These are phyloP conservation scores for Phytophthora crassamura DNA, from an alignment of 352 stramenopile species.

Conservation along the genomic window DNA sequence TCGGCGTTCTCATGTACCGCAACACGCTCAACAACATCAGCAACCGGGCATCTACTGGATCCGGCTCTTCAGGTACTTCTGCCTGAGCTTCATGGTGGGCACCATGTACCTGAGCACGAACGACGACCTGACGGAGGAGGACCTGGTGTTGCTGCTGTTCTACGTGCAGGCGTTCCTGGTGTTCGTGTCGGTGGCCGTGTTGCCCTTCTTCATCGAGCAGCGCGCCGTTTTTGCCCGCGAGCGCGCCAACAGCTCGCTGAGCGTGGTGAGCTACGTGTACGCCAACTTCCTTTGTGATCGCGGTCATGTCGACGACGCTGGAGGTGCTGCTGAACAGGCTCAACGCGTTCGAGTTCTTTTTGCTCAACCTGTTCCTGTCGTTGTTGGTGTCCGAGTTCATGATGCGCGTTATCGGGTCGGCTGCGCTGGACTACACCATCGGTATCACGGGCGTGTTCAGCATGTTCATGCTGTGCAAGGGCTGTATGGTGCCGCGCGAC, in stretches of 20 bases:
- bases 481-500: conserved; percentile 72
- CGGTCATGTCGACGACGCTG: conserved; percentile 57
- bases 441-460: conserved; percentile 82
- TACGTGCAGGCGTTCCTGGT: conserved; percentile 90
- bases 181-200: conserved; percentile 89
- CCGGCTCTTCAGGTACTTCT: conserved; percentile 74
- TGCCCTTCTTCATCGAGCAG: conserved; percentile 90
- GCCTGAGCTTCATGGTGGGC: conserved; percentile 71
- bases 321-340: conserved; percentile 60
- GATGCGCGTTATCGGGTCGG: conserved; percentile 70
- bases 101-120: conserved; percentile 77
- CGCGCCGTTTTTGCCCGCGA: conserved; percentile 68
- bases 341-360: too few relatives aligned
- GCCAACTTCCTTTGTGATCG: conserved; percentile 73
- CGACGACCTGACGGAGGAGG: conserved; percentile 44
- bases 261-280: conserved; percentile 74
- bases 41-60: conserved; percentile 77
- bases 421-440: conserved; percentile 83
- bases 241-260: conserved; percentile 79
- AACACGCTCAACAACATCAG: conserved; percentile 72
- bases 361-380: conserved; percentile 75
- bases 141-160: conserved; percentile 73
- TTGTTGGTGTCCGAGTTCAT: conserved; percentile 80
- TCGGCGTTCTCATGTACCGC: conserved; percentile 55
- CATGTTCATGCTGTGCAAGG: conserved; percentile 84